These are phyloP conservation scores for Vitis cinerea DNA, from an alignment of 164 flowering plant species.

Conservation along the genomic window DNA sequence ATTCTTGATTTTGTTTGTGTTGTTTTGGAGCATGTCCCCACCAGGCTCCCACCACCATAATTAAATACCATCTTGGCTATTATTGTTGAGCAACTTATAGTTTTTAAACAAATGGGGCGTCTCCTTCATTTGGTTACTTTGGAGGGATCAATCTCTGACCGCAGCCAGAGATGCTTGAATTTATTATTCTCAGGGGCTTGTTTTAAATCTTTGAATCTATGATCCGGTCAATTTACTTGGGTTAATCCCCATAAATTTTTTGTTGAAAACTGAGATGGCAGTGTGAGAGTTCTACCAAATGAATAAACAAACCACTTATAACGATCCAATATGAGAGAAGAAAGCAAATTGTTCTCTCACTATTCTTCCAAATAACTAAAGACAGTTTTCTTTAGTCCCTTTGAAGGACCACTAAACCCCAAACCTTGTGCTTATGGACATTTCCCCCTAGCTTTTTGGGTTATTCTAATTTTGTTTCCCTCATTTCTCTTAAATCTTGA, in stretches of 20 bases:
- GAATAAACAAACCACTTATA: not conserved
- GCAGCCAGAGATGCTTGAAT: not conserved
- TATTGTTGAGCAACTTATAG: not conserved
- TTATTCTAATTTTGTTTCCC: no score
- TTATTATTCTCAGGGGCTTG: not conserved
- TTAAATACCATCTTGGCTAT: not conserved
- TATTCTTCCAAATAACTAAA: no score
- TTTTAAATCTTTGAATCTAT: not conserved
- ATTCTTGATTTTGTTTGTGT: not conserved
- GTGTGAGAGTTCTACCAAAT: not conserved
- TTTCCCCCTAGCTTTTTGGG: no score
- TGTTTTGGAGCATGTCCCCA: conserved; percentile 17
- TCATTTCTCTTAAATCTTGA: no score
- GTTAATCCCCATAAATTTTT: conserved; percentile 9
- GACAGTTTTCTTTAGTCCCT: no score
- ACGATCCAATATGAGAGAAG: not conserved
- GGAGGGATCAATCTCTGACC: conserved; percentile 11
- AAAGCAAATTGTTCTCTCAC: not conserved
- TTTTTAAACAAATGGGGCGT: not conserved
- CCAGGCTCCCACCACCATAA: not conserved
- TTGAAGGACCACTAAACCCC: no score
- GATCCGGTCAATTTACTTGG: conserved; percentile 2
- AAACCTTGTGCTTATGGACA: no score
- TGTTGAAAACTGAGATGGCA: conserved; percentile 4
- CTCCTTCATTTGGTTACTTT: conserved; percentile 5